Conservation (phyloP, 2,329 filamentous ascomycete species). For the Lizonia empirigonia region DNA sequence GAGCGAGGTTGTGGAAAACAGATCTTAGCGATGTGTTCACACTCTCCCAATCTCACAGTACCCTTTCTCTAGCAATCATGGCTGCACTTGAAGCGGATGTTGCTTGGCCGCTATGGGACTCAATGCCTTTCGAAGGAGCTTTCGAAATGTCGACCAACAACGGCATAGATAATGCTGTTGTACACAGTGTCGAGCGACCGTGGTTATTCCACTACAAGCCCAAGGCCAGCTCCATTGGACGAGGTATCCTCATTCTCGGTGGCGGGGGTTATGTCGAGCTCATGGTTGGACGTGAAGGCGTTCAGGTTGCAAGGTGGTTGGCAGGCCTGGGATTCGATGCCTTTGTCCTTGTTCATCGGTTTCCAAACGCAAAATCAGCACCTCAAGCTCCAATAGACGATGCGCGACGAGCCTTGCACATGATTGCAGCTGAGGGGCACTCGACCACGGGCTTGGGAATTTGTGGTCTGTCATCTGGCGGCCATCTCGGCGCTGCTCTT, state of each 20-base stretch:
- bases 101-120: slow-evolving; percentile 15
- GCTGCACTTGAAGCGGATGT: slow-evolving; percentile 6
- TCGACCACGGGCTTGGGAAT: slow-evolving; percentile 6
- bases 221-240: slow-evolving; percentile 1
- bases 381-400: slow-evolving; percentile 26
- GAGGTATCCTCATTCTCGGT: slow-evolving; percentile 19
- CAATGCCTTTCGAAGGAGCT: slow-evolving; percentile 16
- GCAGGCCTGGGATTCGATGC: slow-evolving; percentile 21
- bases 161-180: slow-evolving; percentile 19
- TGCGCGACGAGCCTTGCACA: slow-evolving; percentile 13
- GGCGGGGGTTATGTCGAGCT: slow-evolving; percentile 29
- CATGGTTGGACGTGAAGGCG: slow-evolving; percentile 28
- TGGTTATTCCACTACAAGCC: slow-evolving; percentile 25
- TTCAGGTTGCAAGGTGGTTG: slow-evolving; percentile 27
- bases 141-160: slow-evolving; percentile 9
- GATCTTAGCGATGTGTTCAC: slow-evolving; percentile 1
- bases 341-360: slow-evolving; percentile 28
- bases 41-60: not conserved
- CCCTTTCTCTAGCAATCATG: not conserved
- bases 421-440: slow-evolving; percentile 14
- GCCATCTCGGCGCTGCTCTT: slow-evolving; percentile 25
- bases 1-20: slow-evolving; percentile 4
- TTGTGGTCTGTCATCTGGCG: slow-evolving; percentile 27
- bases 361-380: slow-evolving; percentile 19
- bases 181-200: slow-evolving; percentile 19